Evolutionary conservation across 257 asterid genomes (phyloP), one percentile per base, ranked within the genome.

Genomic region (Paraleonurus japonicus): DNA sequence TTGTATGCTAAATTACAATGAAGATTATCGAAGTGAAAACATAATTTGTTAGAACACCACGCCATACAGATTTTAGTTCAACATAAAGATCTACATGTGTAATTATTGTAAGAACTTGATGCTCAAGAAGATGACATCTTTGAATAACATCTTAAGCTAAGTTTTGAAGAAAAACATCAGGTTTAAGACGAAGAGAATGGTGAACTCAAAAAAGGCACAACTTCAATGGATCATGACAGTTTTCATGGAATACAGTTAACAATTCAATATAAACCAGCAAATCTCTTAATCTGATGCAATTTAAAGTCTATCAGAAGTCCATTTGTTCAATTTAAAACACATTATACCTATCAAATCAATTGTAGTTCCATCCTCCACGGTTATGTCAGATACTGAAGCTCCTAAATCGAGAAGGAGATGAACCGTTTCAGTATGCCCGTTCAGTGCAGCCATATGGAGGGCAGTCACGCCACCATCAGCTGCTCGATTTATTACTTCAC

Each of bases 401-500:
- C 96, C 95, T 61, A 92, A 82, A 72, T 89, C 96, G 71, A 92
- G 83, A 76, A 92, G 89, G 68, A 92, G 85, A 65, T 85, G 96
- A 79, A 89, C 84, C 1, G 93, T 75, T 79, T 87, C 96, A 60
- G 75, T 73, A 67, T 92, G 97, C 58, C 97, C 97, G 28, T 92
- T 92, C 58, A 92, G 73, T 4, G 96, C 90, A 48, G 97, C 93
- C 97, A 89, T 92, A 77, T 92, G 97, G 76, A 92, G 93, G 78
- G 97, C 92, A 7, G 93, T 89, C 50, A 92, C 83, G 43, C 97
- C 96, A 24, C 97, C 97, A 86, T 89, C 97, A 43, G 96, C 97
- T 32, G 96, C 83, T 76, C 85, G 83, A 39, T 81, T 86, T 79
- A 92, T 82, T 39, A 86, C 90, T 79, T 84, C 90, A 69, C 58